Conservation (phyloP, 495 filamentous ascomycete genomes). For the Lasiosphaeris hirsuta region DNA sequence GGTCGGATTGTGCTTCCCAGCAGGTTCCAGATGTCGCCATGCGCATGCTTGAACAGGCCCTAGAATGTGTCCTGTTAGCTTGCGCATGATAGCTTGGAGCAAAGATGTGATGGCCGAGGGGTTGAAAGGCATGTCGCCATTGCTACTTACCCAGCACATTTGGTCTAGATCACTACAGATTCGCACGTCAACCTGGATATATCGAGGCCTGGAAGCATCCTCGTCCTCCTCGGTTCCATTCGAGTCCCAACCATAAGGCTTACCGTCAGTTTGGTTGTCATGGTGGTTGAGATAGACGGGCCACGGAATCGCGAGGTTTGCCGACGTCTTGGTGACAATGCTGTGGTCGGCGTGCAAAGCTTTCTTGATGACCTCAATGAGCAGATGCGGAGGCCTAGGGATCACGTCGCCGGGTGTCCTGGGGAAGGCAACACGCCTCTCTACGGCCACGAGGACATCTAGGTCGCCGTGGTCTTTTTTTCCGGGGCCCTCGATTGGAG, state of each 20-base stretch:
- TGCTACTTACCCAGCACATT: conserved; percentile 49
- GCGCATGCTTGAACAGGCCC: conserved; percentile 55
- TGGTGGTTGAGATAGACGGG: conserved; percentile 25
- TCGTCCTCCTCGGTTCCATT: conserved; percentile 11
- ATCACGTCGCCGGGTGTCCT: neutral
- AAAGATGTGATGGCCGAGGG: too few species aligned
- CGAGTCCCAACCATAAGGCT: conserved; percentile 3
- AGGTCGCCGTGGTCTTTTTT: conserved; percentile 58
- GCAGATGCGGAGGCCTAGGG: neutral
- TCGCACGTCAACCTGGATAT: conserved; percentile 64
- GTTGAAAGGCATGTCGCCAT: neutral
- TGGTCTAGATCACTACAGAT: conserved; percentile 40
- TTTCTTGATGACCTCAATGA: conserved; percentile 21
- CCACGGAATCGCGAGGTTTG: conserved; percentile 52
- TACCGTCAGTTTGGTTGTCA: neutral
- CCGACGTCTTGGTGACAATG: conserved; percentile 23
- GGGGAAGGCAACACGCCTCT: conserved; percentile 27
- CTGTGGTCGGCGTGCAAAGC: conserved; percentile 29
- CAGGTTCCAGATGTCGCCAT: conserved; percentile 66
- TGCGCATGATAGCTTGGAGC: neutral
- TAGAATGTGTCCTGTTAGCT: neutral
- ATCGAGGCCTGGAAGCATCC: conserved; percentile 4
- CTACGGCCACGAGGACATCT: conserved; percentile 53
- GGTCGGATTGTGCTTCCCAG: conserved; percentile 57
- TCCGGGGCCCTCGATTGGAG: conserved; percentile 53